Evolutionary conservation across 2,329 filamentous ascomycete species (phyloP).

Genomic region (Penicillium expansum): DNA sequence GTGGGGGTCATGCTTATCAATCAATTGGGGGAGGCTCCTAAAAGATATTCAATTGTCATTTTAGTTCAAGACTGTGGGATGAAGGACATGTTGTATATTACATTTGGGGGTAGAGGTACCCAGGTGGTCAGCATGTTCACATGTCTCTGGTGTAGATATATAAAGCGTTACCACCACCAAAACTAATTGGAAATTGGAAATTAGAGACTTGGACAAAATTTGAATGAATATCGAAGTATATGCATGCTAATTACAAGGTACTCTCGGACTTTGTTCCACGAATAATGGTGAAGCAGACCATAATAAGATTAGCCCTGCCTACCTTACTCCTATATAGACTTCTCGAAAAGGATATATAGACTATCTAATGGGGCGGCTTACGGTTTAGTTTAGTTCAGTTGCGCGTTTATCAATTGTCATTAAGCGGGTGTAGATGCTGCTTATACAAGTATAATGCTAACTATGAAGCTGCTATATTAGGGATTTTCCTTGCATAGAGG

Average conservation of each 20-base stretch:
- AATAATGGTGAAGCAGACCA: neutral
- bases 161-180: neutral
- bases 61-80: neutral
- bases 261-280: too few species aligned
- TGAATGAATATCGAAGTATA: neutral
- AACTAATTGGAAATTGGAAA: neutral
- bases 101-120: neutral
- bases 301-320: neutral
- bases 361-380: neutral
- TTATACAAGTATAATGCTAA: neutral
- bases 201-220: neutral
- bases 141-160: neutral
- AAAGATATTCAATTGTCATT: neutral
- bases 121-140: neutral
- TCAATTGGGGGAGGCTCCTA: neutral
- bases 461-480: neutral
- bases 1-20: constrained; percentile 8
- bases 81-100: neutral
- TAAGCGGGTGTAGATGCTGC: neutral
- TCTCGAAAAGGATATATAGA: neutral
- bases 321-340: neutral
- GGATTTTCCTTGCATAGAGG: neutral
- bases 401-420: neutral
- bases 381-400: neutral
- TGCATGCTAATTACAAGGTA: neutral